Base-by-base conservation (phyloP, 768 basidiomycete genomes). In the Exsudoporus frostii region DNA sequence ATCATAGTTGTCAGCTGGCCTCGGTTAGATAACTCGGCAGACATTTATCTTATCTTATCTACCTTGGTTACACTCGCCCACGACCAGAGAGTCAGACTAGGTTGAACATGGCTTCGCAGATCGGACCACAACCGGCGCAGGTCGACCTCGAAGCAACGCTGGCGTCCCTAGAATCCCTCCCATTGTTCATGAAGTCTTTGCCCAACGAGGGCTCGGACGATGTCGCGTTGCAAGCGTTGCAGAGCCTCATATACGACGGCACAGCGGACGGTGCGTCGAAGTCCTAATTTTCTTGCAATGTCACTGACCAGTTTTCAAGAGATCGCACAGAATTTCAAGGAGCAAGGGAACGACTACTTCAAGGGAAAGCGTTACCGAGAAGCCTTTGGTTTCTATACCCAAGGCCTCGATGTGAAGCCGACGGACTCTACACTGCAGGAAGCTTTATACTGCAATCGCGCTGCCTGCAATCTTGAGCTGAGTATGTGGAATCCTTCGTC, bases 341-440 rank as follows among this genome's bases (percentile, higher is more conserved):
- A 92, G 48, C 92, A 96, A 66, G 97, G 94, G 5, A 98, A 98
- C 66, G 93, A 95, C 50, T 92, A 96, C 63, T 96, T 90, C 74
- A 86, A 84, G 59, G 87, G 86, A 27, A 92, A 90, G 65, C 82
- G 90, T 39, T 89, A 82, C 69, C 81, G 90, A 34, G 94, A 98
- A 68, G 97, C 97, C 1, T 55, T 86, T 8, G 83, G 84, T 1
- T 97, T 98, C 68, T 99, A 98, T 68, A 84, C 86, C 0, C 90
- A 95, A 67, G 96, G 89, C 1, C 62, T 98, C 24, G 91, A 94
- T 51, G 90, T 88, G 19, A 83, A 89, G 51, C 91, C 94, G 10
- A 80, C 82, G 25, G 84, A 91, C 58, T 51, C 57, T 8, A 55
- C 60, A 14, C 61, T 92, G 10, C 73, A 74, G 41, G 87, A 88